A percentile compares a stretch with the other conserved stretches of the same genome.
Evolutionary conservation across 208 protist genomes (phyloP).

Genomic region (Entamoeba invadens): DNA sequence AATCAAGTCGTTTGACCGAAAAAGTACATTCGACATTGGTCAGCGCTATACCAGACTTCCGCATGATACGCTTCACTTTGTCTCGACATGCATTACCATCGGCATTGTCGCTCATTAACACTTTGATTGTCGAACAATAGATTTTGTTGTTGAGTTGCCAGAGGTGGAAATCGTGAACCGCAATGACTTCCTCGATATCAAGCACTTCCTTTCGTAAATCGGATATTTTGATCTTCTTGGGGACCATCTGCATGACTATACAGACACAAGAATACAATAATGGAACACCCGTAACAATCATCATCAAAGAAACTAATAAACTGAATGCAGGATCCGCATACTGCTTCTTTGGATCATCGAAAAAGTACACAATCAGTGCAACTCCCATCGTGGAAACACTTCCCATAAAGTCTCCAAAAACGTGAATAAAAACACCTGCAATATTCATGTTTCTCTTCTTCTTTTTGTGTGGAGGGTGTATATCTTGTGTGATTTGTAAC

Average conservation of each 20-base stretch:
- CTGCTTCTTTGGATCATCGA: slow-evolving; percentile 10
- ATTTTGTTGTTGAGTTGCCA: slow-evolving; percentile 44
- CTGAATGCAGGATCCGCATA: slow-evolving; percentile 44
- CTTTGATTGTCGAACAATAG: slow-evolving; percentile 35
- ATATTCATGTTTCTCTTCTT: background rate
- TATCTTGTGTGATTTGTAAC: no score
- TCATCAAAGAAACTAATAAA: slow-evolving; percentile 38
- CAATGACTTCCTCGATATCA: slow-evolving; percentile 27
- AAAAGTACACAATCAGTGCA: slow-evolving; percentile 22
- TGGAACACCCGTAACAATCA: slow-evolving; percentile 29
- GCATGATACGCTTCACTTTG: background rate
- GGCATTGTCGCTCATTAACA: slow-evolving; percentile 15
- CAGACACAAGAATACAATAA: slow-evolving; percentile 5
- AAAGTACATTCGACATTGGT: no score
- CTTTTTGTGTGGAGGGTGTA: no score
- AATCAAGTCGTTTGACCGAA: no score
- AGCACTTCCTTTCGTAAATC: slow-evolving; percentile 22
- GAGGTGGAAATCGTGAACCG: slow-evolving; percentile 47
- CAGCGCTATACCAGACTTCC: no score
- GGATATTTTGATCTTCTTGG: slow-evolving; percentile 27
- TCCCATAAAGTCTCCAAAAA: slow-evolving; percentile 43
- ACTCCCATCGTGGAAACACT: slow-evolving; percentile 43
- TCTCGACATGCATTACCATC: no score
- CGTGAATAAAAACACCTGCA: slow-evolving; percentile 46
- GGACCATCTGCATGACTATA: slow-evolving; percentile 42